Percentiles rank a stretch among this genome's conserved stretches.
phyloP scores from a whole-genome alignment of 2,329 filamentous ascomycete species.

The Pseudocercospora eumusae region DNA sequence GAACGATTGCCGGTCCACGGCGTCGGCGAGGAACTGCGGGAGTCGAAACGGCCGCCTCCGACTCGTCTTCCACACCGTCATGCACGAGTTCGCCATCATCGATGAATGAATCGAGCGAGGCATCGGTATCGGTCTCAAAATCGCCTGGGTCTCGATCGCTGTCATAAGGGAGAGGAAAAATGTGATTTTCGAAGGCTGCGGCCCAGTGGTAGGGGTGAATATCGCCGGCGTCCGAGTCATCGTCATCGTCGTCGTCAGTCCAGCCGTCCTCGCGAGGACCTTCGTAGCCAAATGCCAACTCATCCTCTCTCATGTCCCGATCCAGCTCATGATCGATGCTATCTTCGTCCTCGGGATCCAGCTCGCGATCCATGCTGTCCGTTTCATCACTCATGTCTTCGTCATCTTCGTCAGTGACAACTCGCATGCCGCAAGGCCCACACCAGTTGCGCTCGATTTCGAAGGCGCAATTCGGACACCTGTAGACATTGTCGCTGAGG shows the following conservation, averaged over 20 bases:
- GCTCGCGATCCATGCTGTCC: conserved; percentile 37
- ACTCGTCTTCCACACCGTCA: conserved; percentile 26
- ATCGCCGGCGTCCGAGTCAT: conserved; percentile 13
- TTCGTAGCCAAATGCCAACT: conserved; percentile 12
- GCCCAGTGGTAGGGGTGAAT: not conserved
- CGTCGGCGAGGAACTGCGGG: conserved; percentile 8
- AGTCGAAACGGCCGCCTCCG: conserved; percentile 17
- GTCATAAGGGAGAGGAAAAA: not conserved
- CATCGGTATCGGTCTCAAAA: conserved; percentile 25
- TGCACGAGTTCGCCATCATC: conserved; percentile 21
- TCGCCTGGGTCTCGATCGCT: not conserved
- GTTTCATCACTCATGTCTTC: conserved; percentile 39
- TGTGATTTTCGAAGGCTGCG: not conserved
- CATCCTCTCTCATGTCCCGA: conserved; percentile 16
- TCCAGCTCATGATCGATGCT: conserved; percentile 36
- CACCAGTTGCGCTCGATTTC: conserved; percentile 65
- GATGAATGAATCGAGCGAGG: conserved; percentile 23
- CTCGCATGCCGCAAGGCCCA: conserved; percentile 54
- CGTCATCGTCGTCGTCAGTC: conserved; percentile 9
- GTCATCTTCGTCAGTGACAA: conserved; percentile 51
- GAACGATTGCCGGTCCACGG: conserved; percentile 15
- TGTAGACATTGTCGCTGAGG: conserved; percentile 60
- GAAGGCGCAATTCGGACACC: conserved; percentile 64
- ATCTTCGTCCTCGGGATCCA: conserved; percentile 50
- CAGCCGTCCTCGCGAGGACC: not conserved